phyloP scores from a whole-genome alignment of 768 basidiomycete species.

The Trametes cingulata region DNA sequence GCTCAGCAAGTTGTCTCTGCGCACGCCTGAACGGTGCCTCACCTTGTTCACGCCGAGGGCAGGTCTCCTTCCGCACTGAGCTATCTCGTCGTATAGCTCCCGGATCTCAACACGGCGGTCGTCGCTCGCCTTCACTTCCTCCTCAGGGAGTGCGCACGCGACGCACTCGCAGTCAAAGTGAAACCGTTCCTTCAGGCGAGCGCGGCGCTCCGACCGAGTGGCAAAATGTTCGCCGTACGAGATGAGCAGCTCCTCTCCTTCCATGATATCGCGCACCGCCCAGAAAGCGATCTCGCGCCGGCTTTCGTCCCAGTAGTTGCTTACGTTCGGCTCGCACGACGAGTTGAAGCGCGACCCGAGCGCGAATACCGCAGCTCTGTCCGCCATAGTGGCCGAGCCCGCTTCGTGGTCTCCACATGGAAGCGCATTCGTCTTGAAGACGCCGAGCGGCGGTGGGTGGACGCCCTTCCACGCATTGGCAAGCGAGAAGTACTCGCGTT shows the following conservation, averaged over 20 bases:
- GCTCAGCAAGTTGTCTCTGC: not conserved
- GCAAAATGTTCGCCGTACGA: slow-evolving; percentile 23
- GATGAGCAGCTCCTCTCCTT: slow-evolving; percentile 33
- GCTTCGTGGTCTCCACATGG: slow-evolving; percentile 21
- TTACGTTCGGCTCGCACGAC: slow-evolving; percentile 31
- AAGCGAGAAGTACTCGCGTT: slow-evolving; percentile 24
- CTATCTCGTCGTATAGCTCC: slow-evolving; percentile 27
- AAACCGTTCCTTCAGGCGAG: slow-evolving; percentile 14
- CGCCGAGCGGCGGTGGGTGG: slow-evolving; percentile 22
- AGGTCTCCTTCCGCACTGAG: slow-evolving; percentile 19
- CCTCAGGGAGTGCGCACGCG: slow-evolving; percentile 23
- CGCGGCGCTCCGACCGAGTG: slow-evolving; percentile 17
- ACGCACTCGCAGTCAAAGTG: slow-evolving; percentile 27
- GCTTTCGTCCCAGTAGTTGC: slow-evolving; percentile 26
- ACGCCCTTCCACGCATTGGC: slow-evolving; percentile 15
- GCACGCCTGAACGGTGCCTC: no score
- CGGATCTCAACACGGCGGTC: slow-evolving; percentile 18
- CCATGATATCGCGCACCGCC: slow-evolving; percentile 26
- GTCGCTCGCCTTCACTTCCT: slow-evolving; percentile 23
- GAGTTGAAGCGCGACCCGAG: slow-evolving; percentile 30
- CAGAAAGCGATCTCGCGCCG: slow-evolving; percentile 26
- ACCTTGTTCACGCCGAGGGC: slow-evolving; percentile 26
- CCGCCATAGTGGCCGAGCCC: not conserved
- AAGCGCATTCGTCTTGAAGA: slow-evolving; percentile 31
- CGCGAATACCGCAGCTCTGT: slow-evolving; percentile 24